Base-by-base conservation (phyloP, 1,139 yeast species). In the Geotrichum histeridarum region DNA sequence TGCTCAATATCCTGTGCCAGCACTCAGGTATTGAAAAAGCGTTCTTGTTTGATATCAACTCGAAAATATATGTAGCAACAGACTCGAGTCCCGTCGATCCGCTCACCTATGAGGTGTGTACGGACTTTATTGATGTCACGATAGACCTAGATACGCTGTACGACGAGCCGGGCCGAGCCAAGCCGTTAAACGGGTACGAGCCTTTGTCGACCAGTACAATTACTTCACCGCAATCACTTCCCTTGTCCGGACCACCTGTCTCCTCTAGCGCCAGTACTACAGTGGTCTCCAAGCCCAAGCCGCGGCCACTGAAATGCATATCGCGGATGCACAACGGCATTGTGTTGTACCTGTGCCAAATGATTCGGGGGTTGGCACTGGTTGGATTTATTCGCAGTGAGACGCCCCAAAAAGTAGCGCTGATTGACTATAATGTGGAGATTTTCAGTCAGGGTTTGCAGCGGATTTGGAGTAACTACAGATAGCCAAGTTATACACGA, bases 61-160 rank as follows among this genome's bases (percentile, higher is more conserved):
- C 96, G n/a, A 93, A 93, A 70, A 87, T 93, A 33, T 93, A 93
- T 67, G 91, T 93, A 47, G 97, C 98, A 2, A 93, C 98, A 0
- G 99, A 93, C 69, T 86, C 96, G 0, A 83, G 93, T 1, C 97
- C 98, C 0, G 96, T 91, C 35, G 98, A 93, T 70, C 87, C 90
- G 33, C 96, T 90, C 64, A 87, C 95, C 0, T 93, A 93, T 68
- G 98, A 93, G 69, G 95, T 91, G 1, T 93, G 99, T 70, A 95
- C 97, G 0, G 99, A 93, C 66, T 93, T 91, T 65, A 91, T 93
- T 54, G 99, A 93, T 68, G 94, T 93, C 17, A 85, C 97, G 2
- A 84, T 90, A 39, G 98, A 93, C 66, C 73, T 93, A 59, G 94
- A 89, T 51, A 61, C 63, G 27, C 65, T 73, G 31, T 74, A 73